phyloP scores from a whole-genome alignment of 2,329 filamentous ascomycete genomes.

The Aspergillus melleus region DNA sequence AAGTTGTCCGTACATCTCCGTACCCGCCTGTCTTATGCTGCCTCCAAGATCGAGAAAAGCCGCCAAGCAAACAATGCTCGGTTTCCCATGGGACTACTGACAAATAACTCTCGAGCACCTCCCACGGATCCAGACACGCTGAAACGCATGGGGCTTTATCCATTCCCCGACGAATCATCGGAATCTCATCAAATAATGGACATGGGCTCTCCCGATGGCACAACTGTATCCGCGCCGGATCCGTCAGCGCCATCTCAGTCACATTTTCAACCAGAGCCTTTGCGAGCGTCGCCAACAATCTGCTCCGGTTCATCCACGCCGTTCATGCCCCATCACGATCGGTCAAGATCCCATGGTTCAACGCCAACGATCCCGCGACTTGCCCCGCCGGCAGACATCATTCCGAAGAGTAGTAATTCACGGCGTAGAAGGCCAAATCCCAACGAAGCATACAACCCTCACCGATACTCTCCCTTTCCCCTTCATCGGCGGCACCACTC shows the following conservation, averaged over 20 bases:
- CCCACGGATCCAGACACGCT: conserved; percentile 57
- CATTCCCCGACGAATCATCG: neutral
- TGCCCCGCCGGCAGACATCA: conserved; percentile 47
- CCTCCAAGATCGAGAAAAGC: conserved; percentile 88
- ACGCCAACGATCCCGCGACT: conserved; percentile 32
- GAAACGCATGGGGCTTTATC: conserved; percentile 48
- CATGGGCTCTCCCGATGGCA: conserved; percentile 25
- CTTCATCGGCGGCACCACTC: conserved; percentile 35
- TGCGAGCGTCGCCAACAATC: conserved; percentile 14
- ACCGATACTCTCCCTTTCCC: conserved; percentile 21
- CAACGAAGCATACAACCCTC: conserved; percentile 27
- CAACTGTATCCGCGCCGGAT: conserved; percentile 23
- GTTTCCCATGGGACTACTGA: conserved; percentile 72
- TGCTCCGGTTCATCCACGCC: conserved; percentile 14
- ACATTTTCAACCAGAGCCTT: conserved; percentile 6
- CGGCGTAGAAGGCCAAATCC: conserved; percentile 40
- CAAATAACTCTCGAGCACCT: conserved; percentile 61
- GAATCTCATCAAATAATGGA: conserved; percentile 14
- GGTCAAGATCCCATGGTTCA: conserved; percentile 18
- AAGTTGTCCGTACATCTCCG: conserved; percentile 77
- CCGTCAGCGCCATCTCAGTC: conserved; percentile 9
- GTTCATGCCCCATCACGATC: conserved; percentile 15
- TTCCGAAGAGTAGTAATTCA: conserved; percentile 30
- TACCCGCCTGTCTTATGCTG: conserved; percentile 85
- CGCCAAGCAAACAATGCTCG: conserved; percentile 74